phyloP scores from a whole-genome alignment of 768 basidiomycete species.

The Cytidiella melzeri region DNA sequence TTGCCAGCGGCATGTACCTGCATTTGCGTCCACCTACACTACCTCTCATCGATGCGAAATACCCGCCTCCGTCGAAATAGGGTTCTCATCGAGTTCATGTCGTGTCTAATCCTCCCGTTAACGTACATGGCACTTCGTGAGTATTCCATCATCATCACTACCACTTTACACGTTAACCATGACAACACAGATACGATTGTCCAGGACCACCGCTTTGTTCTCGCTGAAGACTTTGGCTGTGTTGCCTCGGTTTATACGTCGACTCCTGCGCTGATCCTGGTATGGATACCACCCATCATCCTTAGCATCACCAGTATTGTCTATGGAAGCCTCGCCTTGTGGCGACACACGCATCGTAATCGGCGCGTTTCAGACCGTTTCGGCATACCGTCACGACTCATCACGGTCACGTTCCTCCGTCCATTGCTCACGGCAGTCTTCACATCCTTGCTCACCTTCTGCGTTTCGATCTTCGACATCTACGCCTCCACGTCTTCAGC shows the following conservation, averaged over 20 bases:
- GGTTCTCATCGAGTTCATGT: constrained; percentile 14
- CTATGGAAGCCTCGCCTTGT: constrained; percentile 34
- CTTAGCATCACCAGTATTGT: constrained; percentile 36
- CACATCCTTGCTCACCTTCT: constrained; percentile 12
- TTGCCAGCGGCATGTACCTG: constrained; percentile 16
- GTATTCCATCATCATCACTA: constrained; percentile 10
- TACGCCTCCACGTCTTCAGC: constrained; percentile 10
- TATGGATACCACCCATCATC: constrained; percentile 42
- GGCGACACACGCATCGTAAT: constrained; percentile 13
- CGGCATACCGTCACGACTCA: constrained; percentile 8
- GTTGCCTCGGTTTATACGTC: constrained; percentile 27
- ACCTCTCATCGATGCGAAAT: constrained; percentile 10
- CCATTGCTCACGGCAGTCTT: constrained; percentile 17
- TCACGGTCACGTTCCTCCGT: constrained; percentile 20
- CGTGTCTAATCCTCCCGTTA: constrained; percentile 22
- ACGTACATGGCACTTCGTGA: constrained; percentile 29
- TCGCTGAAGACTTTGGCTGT: constrained; percentile 28
- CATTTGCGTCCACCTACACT: constrained; percentile 11
- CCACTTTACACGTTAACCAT: no score
- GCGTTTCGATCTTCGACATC: constrained; percentile 15
- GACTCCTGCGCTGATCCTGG: constrained; percentile 33
- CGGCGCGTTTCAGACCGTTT: constrained; percentile 5
- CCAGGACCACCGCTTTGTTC: constrained; percentile 27
- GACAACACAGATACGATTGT: constrained; percentile 30
- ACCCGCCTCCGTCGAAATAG: constrained; percentile 8